Conservation (phyloP, 2,329 filamentous ascomycete genomes). For the Claviceps maximensis region DNA sequence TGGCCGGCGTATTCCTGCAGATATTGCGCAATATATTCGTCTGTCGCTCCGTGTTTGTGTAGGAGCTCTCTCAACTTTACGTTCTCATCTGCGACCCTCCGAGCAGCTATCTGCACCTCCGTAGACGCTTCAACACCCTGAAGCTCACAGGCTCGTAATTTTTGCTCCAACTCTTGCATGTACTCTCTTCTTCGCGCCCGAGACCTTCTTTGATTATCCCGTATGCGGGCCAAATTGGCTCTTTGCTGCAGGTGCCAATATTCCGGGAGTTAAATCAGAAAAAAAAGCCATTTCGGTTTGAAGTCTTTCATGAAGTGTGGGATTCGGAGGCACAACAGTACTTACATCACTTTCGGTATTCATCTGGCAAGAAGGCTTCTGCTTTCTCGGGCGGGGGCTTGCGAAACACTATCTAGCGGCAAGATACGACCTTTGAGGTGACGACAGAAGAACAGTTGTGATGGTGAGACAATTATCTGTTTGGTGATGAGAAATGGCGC, state of each 20-base stretch:
- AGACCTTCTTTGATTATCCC: slow-evolving; percentile 67
- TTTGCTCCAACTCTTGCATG: slow-evolving; percentile 53
- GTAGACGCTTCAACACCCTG: slow-evolving; percentile 53
- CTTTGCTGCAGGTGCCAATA: slow-evolving; percentile 17
- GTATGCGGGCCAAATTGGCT: slow-evolving; percentile 41
- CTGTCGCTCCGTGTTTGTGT: slow-evolving; percentile 40
- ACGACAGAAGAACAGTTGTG: background rate
- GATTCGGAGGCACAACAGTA: background rate
- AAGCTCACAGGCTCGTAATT: slow-evolving; percentile 45
- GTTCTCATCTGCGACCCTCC: slow-evolving; percentile 58
- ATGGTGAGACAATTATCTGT: background rate
- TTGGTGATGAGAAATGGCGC: background rate
- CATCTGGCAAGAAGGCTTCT: slow-evolving; percentile 8
- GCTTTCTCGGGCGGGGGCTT: background rate
- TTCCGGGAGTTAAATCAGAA: background rate
- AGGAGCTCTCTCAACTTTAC: slow-evolving; percentile 47
- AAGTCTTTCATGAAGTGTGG: background rate
- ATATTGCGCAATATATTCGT: slow-evolving; percentile 37
- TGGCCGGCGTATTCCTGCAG: slow-evolving; percentile 14
- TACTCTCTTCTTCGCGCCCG: slow-evolving; percentile 63
- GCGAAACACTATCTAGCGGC: background rate
- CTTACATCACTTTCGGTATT: slow-evolving; percentile 12
- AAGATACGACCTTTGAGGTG: slow-evolving; percentile 2
- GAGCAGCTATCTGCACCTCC: slow-evolving; percentile 60
- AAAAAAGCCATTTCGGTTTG: background rate